Conservation (phyloP, 306 rosid genomes). For the Prunus salicina region DNA sequence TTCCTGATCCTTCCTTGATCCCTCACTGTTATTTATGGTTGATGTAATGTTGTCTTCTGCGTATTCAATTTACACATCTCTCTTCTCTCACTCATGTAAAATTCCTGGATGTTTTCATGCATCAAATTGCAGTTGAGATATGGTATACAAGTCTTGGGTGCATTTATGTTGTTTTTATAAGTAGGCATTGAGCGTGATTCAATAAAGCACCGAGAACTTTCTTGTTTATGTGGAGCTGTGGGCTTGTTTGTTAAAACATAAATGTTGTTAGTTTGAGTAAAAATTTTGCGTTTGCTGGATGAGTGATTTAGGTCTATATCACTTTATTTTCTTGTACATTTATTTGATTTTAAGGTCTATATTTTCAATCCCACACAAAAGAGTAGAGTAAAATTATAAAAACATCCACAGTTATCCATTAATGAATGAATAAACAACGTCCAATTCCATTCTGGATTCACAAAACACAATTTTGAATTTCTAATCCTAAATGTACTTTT, state of each 20-base stretch:
- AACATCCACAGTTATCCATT: not conserved
- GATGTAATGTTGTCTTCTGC: not conserved
- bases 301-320: not conserved
- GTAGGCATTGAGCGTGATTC: not conserved
- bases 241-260: not conserved
- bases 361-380: not conserved
- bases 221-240: not conserved
- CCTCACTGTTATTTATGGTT: not conserved
- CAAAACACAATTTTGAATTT: slow-evolving; percentile 18
- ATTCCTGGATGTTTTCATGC: not conserved
- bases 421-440: slow-evolving; percentile 12
- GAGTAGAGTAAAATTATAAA: too few relatives aligned
- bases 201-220: not conserved
- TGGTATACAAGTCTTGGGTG: not conserved
- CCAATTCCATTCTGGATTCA: slow-evolving; percentile 10
- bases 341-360: not conserved
- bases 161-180: slow-evolving; percentile 2
- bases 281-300: not conserved
- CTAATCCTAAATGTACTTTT: slow-evolving; percentile 22
- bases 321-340: not conserved
- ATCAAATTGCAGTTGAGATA: not conserved
- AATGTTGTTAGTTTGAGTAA: not conserved
- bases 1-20: not conserved
- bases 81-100: not conserved
- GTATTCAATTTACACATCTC: not conserved